Percentiles rank a stretch among this genome's conserved stretches.
These are phyloP conservation scores for Naumovozyma dairenensis DNA, from an alignment of 805 yeast genomes.

Conservation along the genomic window DNA sequence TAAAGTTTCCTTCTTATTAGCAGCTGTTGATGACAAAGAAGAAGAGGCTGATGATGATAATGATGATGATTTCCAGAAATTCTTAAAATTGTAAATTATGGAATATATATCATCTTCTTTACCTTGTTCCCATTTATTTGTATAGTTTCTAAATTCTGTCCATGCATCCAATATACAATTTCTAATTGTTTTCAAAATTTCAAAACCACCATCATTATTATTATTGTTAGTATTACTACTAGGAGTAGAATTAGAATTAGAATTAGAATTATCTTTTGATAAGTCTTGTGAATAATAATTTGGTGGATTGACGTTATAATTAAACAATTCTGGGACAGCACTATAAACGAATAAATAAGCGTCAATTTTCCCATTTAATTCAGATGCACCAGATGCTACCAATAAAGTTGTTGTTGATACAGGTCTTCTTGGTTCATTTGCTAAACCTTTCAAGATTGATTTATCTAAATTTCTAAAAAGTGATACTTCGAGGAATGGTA, in stretches of 20 bases:
- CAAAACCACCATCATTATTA: slow-evolving; percentile 21
- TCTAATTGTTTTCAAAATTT: slow-evolving; percentile 36
- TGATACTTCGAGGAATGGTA: slow-evolving; percentile 70
- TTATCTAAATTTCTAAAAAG: slow-evolving; percentile 51
- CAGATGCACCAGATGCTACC: slow-evolving; percentile 73
- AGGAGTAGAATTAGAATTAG: slow-evolving; percentile 9
- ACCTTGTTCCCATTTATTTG: slow-evolving; percentile 49
- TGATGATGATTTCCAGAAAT: slow-evolving; percentile 40
- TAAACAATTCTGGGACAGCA: slow-evolving; percentile 48
- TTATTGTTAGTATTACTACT: too few relatives aligned
- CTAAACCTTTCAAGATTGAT: slow-evolving; percentile 50
- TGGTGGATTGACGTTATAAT: slow-evolving; percentile 38
- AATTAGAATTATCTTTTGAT: not conserved
- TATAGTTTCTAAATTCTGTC: slow-evolving; percentile 52
- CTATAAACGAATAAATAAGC: slow-evolving; percentile 64
- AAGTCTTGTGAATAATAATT: slow-evolving; percentile 31
- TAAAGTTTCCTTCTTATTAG: too few relatives aligned
- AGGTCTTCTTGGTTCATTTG: slow-evolving; percentile 51
- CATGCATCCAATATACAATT: slow-evolving; percentile 61
- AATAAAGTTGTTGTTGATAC: slow-evolving; percentile 58
- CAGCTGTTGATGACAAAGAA: too few relatives aligned
- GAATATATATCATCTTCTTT: slow-evolving; percentile 61
- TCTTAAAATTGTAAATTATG: slow-evolving; percentile 45
- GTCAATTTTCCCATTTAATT: slow-evolving; percentile 63
- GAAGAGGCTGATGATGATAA: slow-evolving; percentile 24